Evolutionary conservation across 2,329 filamentous ascomycete genomes (phyloP).

Genomic region (Albophoma yamanashiensis): DNA sequence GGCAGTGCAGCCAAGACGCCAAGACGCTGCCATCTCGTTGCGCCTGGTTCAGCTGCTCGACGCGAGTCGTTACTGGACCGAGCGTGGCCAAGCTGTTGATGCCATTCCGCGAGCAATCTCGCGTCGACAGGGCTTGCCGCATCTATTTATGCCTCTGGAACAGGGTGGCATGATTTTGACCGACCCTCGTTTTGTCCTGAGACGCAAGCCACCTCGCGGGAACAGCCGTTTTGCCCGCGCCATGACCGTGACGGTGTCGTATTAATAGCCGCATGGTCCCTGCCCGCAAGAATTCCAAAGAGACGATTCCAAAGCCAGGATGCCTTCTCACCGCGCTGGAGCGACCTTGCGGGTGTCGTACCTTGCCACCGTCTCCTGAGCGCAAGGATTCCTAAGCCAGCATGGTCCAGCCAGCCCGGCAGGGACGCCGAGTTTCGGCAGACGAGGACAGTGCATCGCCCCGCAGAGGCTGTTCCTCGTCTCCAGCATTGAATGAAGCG

Average conservation of each 20-base stretch:
- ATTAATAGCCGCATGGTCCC: background rate
- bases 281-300: background rate
- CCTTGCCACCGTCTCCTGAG: background rate
- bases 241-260: background rate
- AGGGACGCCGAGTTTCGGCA: background rate
- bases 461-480: too few relatives aligned
- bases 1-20: background rate
- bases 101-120: background rate
- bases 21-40: background rate
- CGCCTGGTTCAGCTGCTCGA: background rate
- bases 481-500: background rate
- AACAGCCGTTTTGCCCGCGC: background rate
- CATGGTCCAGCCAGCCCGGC: background rate
- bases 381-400: background rate
- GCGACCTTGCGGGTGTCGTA: background rate
- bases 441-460: background rate
- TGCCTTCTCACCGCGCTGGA: background rate
- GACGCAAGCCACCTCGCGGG: background rate
- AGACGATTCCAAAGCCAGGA: background rate
- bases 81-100: background rate
- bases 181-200: background rate
- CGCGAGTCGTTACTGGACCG: background rate
- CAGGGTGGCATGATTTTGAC: background rate
- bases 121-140: background rate
- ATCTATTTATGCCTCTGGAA: background rate